These are phyloP conservation scores for Stropharia rugosoannulata DNA, from an alignment of 768 basidiomycete genomes.

Conservation along the genomic window DNA sequence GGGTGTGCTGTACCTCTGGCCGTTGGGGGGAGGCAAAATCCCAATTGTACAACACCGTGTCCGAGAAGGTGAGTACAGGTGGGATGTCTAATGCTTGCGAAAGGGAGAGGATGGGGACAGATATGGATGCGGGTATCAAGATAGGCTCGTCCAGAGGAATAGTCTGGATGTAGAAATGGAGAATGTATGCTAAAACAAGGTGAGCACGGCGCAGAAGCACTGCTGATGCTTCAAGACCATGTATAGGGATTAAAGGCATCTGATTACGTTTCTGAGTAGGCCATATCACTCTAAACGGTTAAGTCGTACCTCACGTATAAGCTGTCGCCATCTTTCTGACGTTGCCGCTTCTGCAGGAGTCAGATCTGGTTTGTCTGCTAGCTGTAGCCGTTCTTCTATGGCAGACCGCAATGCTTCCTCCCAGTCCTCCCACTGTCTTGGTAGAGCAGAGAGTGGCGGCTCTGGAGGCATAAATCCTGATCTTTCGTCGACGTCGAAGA, in stretches of 20 bases:
- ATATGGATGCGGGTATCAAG: conserved; percentile 70
- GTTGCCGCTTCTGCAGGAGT: conserved; percentile 35
- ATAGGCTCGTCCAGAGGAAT: conserved; percentile 49
- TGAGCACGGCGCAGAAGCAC: conserved; percentile 72
- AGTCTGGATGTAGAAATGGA: conserved; percentile 82
- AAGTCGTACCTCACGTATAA: conserved; percentile 45
- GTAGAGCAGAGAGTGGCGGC: conserved; percentile 65
- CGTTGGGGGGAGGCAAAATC: conserved; percentile 30
- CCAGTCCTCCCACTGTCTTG: conserved; percentile 68
- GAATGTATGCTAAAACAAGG: conserved; percentile 70
- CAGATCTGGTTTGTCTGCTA: conserved; percentile 54
- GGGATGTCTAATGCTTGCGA: conserved; percentile 76
- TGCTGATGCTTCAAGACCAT: conserved; percentile 47
- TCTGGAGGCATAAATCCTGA: conserved; percentile 92
- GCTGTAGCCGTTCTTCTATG: conserved; percentile 45
- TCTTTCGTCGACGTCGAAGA: conserved; percentile 89
- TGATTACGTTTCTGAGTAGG: conserved; percentile 20
- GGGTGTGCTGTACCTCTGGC: neutral
- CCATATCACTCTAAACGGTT: conserved; percentile 6
- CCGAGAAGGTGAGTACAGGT: conserved; percentile 89
- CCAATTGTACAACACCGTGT: conserved; percentile 94
- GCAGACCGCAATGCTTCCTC: conserved; percentile 59
- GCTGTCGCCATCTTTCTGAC: conserved; percentile 54
- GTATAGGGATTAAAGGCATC: conserved; percentile 54
- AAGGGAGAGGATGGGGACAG: conserved; percentile 76